phyloP scores from a whole-genome alignment of 2,329 filamentous ascomycete species.

The Aureobasidium sp. region DNA sequence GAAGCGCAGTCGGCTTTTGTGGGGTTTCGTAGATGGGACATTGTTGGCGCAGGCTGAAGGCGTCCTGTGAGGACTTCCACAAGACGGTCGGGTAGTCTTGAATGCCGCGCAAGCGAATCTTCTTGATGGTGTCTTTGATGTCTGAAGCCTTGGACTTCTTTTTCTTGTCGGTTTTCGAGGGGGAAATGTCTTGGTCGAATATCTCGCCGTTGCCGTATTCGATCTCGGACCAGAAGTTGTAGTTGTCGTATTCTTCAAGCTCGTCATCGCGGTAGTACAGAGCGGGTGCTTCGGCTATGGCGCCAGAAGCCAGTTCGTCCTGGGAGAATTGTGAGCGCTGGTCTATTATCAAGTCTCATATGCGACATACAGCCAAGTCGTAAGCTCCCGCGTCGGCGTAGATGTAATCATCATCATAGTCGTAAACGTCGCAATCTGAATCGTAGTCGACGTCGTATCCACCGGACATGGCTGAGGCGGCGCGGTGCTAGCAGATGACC shows the following conservation, averaged over 20 bases:
- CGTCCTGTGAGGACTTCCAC: background rate
- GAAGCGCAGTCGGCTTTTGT: constrained; percentile 32
- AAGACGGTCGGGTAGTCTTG: constrained; percentile 10
- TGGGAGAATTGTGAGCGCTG: constrained; percentile 18
- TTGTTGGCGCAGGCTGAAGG: constrained; percentile 16
- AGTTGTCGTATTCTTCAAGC: constrained; percentile 40
- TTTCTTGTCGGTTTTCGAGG: constrained; percentile 24
- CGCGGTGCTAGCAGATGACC: background rate
- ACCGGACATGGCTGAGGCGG: background rate
- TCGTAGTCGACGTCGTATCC: constrained; percentile 19
- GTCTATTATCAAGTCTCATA: background rate
- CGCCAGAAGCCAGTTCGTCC: constrained; percentile 45
- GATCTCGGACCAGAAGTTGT: constrained; percentile 42
- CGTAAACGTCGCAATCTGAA: constrained; percentile 36
- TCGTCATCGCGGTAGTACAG: constrained; percentile 28
- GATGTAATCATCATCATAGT: constrained; percentile 36
- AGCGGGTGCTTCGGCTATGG: constrained; percentile 37
- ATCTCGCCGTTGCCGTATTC: constrained; percentile 43
- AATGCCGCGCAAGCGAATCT: constrained; percentile 9
- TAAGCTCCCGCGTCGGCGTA: constrained; percentile 40
- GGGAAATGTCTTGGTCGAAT: constrained; percentile 29
- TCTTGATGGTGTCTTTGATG: constrained; percentile 16
- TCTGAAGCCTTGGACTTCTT: constrained; percentile 20
- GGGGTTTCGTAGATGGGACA: constrained; percentile 13
- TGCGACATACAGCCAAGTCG: constrained; percentile 29